These are phyloP conservation scores for Aspergillus candidus DNA, from an alignment of 2,329 filamentous ascomycete species.

Conservation along the genomic window DNA sequence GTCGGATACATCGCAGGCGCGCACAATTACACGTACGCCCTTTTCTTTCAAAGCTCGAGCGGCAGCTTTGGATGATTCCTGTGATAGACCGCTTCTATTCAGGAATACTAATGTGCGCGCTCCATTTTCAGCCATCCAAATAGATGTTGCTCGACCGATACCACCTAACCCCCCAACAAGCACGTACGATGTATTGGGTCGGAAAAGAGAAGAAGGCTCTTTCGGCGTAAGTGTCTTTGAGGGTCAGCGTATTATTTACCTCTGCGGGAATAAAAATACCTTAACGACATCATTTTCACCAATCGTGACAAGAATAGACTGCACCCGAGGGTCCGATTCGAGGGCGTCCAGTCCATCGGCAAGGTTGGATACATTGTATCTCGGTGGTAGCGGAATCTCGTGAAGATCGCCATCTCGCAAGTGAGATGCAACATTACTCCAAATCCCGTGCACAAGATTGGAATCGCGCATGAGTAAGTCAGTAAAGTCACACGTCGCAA, in stretches of 20 bases:
- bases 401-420: slow-evolving; percentile 11
- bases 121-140: slow-evolving; percentile 46
- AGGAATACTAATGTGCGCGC: slow-evolving; percentile 49
- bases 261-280: slow-evolving; percentile 1
- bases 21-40: slow-evolving; percentile 14
- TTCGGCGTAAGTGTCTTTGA: slow-evolving; percentile 1
- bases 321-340: neutral
- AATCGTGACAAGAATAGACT: slow-evolving; percentile 6
- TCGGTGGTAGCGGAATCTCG: neutral
- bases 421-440: slow-evolving; percentile 9
- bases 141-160: slow-evolving; percentile 18
- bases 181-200: slow-evolving; percentile 18
- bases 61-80: slow-evolving; percentile 12
- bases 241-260: too few species aligned
- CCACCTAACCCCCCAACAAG: slow-evolving; percentile 25
- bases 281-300: slow-evolving; percentile 7
- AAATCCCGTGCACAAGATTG: slow-evolving; percentile 5
- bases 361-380: slow-evolving; percentile 10
- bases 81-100: slow-evolving; percentile 38
- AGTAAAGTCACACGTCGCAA: slow-evolving; percentile 13
- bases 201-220: slow-evolving; percentile 1
- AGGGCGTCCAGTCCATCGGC: slow-evolving; percentile 8
- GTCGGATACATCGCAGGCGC: slow-evolving; percentile 29
- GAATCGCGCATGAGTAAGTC: slow-evolving; percentile 6
- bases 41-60: slow-evolving; percentile 13